Evolutionary conservation across 306 rosid species (phyloP), one percentile per base, ranked within the genome.

Genomic region (Senna siamea): DNA sequence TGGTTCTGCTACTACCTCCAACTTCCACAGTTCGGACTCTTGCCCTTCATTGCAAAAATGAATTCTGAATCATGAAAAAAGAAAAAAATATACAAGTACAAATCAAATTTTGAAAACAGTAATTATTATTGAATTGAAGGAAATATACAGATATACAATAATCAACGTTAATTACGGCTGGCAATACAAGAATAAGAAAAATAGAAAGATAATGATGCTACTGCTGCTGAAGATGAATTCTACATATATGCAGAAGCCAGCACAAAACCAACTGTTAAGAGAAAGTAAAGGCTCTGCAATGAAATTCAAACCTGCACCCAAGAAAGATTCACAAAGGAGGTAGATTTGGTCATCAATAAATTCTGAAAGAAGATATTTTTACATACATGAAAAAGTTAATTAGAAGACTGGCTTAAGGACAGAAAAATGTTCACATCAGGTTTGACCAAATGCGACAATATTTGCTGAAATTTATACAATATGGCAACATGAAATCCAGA

Each of bases 401-500:
- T 66, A 77, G 78, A 77, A 78, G 76, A 73, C 71, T 66, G 65
- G 78, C 71, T 83, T 74, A 68, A 73, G 86, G 75, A 66, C 80
- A 37, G 80, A 81, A 87, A 87, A 83, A 75, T 81, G 96, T 90
- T 89, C 92, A 89, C 94, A 82, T 73, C 79, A 83, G 91, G 66
- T 77, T 87, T 86, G 58, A 77, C 86, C 93, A 79, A 76, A 85
- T 84, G 89, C 77, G 96, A 86, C 87, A 93, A 69, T 84, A 85
- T 87, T 88, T 85, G 84, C 82, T 79, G 80, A 83, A 79, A 80
- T 89, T 89, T 89, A 93, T 91, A 87, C 96, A 93, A 86, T 77
- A 85, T 82, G 79, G 79, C 81, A 79, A 79, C 79, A 87, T 77
- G 81, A 89, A 90, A 87, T 86, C 82, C 88, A 87, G 87, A 68